Evolutionary conservation across 176 grass and related monocot species (phyloP), one percentile per base, ranked within the genome.

Genomic region (bread wheat (Triticum aestivum)): DNA sequence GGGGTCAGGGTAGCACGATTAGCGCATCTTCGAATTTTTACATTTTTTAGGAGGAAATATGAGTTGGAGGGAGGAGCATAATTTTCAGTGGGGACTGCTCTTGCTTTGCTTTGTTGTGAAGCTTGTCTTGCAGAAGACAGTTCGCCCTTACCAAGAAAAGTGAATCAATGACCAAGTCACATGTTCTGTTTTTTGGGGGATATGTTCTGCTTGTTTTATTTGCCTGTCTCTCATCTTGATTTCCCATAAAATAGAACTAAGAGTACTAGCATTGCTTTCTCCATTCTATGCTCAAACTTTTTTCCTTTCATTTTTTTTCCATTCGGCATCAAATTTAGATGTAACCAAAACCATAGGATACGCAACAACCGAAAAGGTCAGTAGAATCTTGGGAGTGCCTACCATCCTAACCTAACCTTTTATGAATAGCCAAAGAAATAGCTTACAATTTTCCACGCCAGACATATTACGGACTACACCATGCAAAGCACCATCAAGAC

Each of bases 51-150:
- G 72, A 86, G 65, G 8, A 88, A 91, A 82, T 52, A 61, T 85
- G 72, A 14, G 69, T 26, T 51, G 65, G 56, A 78, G 56, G 73
- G 32, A 66, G 42, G 6, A 61, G 34, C 72, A 73, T 78, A 88
- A 86, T 84, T 87, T 41, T 52, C 63, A 62, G 80, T 87, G 75
- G 89, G 85, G 47, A 78, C 89, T 69, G 69, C 24, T 91, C 76
- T 87, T 85, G 29, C 82, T 88, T 88, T 88, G 89, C 85, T 91
- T 88, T 34, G 49, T 70, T 68, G 62, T 80, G 86, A 88, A 91
- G 86, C 59, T 29, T 84, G 85, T 76, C 51, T 67, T 91, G 61
- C 27, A 87, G 15, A 84, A 26, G 76, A 88, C 69, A 84, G 76
- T 76, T 77, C 5, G 68, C 68, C 52, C 80, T 73, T 13, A 34